Base-by-base conservation (phyloP, 225 moss, liverwort and hornwort species). In the Asterella californica region DNA sequence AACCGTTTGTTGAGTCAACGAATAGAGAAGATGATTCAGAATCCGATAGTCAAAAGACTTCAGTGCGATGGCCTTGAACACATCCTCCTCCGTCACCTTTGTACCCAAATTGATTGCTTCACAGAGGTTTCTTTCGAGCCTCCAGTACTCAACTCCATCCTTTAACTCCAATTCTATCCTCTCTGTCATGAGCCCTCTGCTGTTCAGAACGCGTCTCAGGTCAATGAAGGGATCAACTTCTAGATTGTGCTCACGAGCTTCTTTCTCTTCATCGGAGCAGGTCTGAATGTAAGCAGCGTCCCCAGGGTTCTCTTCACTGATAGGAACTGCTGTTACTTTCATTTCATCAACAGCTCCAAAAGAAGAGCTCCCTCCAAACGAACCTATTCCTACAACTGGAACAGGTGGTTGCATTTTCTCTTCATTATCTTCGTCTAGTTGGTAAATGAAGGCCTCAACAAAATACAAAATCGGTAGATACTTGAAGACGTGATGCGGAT, bases 41-140 rank as follows among this genome's bases (percentile, higher is more conserved):
- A 99, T 85, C 82, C 93, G 92, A 80, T 95, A 99, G 84, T 99
- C 99, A 65, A 95, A 99, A 69, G 99, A 99, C 85, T 99, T 99
- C 17, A 95, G 81, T 46, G 81, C 85, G 36, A 94, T 77, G 30
- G 95, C 95, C 70, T 75, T 86, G 83, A 99, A 79, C 52, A 91
- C 90, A 84, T 99, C 91, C 68, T 89, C 89, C 49, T 85, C 52
- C 74, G 82, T 84, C 68, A 99, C 88, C 84, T 82, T 80, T 79
- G 29, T n/a, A 72, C 82, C 82, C 29, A 55, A 70, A 42, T 79
- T 77, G 70, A 91, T 68, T 25, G 92, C 81, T 71, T 74, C 88
- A 78, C 93, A 95, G 42, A 99, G 92, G 15, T 88, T 83, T 83
- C 84, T 86, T 85, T 99, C 99, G 73, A 95, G 90, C 82, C 84